Base-by-base conservation (phyloP, 139 green algal genomes). In the Haematococcus lacustris region DNA sequence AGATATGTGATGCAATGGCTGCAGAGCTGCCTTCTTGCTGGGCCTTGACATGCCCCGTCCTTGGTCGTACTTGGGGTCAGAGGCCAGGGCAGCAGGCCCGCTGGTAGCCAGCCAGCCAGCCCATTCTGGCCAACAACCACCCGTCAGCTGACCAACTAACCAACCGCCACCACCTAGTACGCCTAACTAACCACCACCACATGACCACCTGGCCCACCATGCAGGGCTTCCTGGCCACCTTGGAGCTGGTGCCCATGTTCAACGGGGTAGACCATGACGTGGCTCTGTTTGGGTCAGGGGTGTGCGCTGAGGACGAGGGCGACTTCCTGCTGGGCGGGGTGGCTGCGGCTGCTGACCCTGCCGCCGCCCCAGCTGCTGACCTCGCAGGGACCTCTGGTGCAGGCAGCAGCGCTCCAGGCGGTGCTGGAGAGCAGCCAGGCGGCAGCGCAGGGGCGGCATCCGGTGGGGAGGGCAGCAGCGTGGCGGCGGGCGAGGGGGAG, bases 231-330 rank as follows among this genome's bases (percentile, higher is more conserved):
- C 80, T 89, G 34, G 62, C 84, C 28, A 83, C 84, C 34, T 82
- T 98, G 43, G 93, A 98, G 86, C 79, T 98, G 79, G 81, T 98
- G 66, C 93, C 93, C 62, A 93, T 96, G 89, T 90, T 86, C 84
- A 73, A 70, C 17, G 88, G 87, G 2, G 78, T 98, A 40, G 87
- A 96, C 64, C 76, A 88, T 3, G 88, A 97, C 62, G 83, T 94
- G 26, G 88, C 93, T 66, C 68, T 96, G 35, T 96, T 88, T 75
- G 90, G 85, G 30, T 95, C 92, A 25, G 82, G 82, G 51, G 63
- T 85, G 39, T 88, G 96, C 60, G 80, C 83, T 28, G 88, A 94
- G 53, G 92, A 96, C 34, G 85, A 91, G n/a, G 88, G 83, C 5
- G 91, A 94, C 70, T 96, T 84, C 71, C 77, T 71, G 2, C 78